Conservation (phyloP, 805 yeast genomes). For the Ogataea salicorniae region DNA sequence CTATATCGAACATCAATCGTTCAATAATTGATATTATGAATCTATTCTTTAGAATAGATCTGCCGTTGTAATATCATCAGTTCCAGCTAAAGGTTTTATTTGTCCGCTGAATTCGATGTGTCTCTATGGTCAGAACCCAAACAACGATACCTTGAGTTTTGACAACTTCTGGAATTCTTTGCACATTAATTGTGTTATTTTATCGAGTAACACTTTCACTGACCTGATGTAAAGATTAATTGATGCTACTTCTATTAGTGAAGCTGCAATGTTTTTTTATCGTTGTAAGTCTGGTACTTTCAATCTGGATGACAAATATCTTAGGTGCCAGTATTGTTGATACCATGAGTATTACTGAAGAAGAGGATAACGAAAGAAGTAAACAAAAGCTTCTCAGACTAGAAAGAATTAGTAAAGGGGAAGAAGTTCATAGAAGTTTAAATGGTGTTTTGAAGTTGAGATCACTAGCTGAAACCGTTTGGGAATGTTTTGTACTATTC, state of each 20-base stretch:
- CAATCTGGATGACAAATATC: slow-evolving; percentile 76
- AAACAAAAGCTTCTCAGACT: not conserved
- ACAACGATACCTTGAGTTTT: slow-evolving; percentile 60
- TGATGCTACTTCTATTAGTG: slow-evolving; percentile 67
- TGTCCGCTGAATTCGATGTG: slow-evolving; percentile 75
- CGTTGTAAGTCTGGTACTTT: slow-evolving; percentile 57
- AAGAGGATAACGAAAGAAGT: slow-evolving; percentile 24
- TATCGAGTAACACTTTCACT: slow-evolving; percentile 81
- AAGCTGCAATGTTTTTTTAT: slow-evolving; percentile 61
- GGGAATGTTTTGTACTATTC: slow-evolving; percentile 27
- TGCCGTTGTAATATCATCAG: slow-evolving; percentile 36
- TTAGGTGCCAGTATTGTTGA: slow-evolving; percentile 77
- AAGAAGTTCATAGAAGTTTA: not conserved
- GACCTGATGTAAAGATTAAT: slow-evolving; percentile 75
- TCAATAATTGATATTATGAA: slow-evolving; percentile 66
- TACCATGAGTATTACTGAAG: slow-evolving; percentile 57
- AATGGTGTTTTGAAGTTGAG: not conserved
- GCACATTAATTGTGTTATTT: slow-evolving; percentile 72
- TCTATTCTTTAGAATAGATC: slow-evolving; percentile 45
- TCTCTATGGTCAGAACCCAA: slow-evolving; percentile 56
- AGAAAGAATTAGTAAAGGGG: not conserved
- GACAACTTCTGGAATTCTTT: slow-evolving; percentile 75
- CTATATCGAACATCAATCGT: slow-evolving; percentile 46
- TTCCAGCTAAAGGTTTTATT: slow-evolving; percentile 58
- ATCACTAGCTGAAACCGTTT: not conserved